A percentile compares a stretch with the other conserved stretches of the same genome.
Conservation (phyloP, 73 alveolate species). For the Paramecium bursaria region DNA sequence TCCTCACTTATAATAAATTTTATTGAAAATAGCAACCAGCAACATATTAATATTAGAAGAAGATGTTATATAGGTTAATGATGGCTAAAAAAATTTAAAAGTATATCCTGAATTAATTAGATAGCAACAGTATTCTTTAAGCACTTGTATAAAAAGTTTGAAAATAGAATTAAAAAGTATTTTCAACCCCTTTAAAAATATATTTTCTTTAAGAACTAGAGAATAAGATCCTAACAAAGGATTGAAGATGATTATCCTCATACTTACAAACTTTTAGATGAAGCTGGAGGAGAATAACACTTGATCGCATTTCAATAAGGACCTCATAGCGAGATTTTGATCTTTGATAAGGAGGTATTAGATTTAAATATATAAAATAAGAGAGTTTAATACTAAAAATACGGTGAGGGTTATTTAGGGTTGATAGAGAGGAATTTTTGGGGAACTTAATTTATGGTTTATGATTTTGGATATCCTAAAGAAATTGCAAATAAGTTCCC, state of each 20-base stretch:
- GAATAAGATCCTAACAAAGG: neutral
- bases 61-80: neutral
- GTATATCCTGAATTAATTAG: no score
- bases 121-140: constrained; percentile 24
- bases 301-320: constrained; percentile 13
- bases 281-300: constrained; percentile 13
- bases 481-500: constrained; percentile 35
- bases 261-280: constrained; percentile 28
- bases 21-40: neutral
- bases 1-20: constrained; percentile 17
- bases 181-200: constrained; percentile 35
- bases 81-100: neutral
- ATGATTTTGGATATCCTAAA: constrained; percentile 63
- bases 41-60: neutral
- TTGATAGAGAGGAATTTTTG: constrained; percentile 66
- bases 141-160: neutral
- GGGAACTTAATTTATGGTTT: constrained; percentile 65
- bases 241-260: constrained; percentile 39
- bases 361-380: neutral
- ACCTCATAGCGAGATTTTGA: constrained; percentile 51
- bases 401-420: constrained; percentile 57
- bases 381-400: constrained; percentile 53
- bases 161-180: constrained; percentile 12
- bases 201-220: neutral
- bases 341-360: constrained; percentile 36